Evolutionary conservation across 73 alveolate species (phyloP).

Genomic region (Paramecium octaurelia): DNA sequence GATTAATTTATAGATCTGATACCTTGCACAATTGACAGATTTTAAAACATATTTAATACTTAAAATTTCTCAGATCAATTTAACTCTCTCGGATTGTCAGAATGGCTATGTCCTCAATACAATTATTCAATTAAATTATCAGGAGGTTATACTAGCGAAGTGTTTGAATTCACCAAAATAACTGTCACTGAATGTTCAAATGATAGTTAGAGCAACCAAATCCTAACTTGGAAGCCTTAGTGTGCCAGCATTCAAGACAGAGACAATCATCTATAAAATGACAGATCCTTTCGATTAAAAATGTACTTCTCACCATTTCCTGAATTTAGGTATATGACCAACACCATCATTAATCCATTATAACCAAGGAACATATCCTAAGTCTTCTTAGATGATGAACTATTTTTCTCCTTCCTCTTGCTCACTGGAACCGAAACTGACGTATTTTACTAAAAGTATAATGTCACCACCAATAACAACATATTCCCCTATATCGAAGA

Average conservation of each 20-base stretch:
- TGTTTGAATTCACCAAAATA: neutral
- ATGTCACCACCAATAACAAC: neutral
- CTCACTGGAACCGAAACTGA: neutral
- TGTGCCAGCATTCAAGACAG: neutral
- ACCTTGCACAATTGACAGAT: slow-evolving; percentile 30
- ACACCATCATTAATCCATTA: neutral
- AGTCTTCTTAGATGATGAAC: neutral
- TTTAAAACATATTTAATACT: neutral
- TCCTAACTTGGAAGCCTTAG: slow-evolving; percentile 12
- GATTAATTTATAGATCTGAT: neutral
- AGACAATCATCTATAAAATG: neutral
- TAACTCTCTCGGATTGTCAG: neutral
- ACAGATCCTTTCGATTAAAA: neutral
- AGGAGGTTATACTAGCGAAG: slow-evolving; percentile 6
- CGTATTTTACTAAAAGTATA: neutral
- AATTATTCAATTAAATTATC: neutral
- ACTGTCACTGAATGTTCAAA: neutral
- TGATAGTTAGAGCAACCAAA: neutral
- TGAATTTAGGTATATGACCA: neutral
- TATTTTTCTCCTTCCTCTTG: neutral
- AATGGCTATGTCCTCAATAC: slow-evolving; percentile 37
- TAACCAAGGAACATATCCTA: neutral
- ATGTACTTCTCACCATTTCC: neutral
- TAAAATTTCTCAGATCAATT: neutral
- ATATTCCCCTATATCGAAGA: neutral